These are phyloP conservation scores for Phytophthora nicotianae DNA, from an alignment of 352 stramenopile species.

Conservation along the genomic window DNA sequence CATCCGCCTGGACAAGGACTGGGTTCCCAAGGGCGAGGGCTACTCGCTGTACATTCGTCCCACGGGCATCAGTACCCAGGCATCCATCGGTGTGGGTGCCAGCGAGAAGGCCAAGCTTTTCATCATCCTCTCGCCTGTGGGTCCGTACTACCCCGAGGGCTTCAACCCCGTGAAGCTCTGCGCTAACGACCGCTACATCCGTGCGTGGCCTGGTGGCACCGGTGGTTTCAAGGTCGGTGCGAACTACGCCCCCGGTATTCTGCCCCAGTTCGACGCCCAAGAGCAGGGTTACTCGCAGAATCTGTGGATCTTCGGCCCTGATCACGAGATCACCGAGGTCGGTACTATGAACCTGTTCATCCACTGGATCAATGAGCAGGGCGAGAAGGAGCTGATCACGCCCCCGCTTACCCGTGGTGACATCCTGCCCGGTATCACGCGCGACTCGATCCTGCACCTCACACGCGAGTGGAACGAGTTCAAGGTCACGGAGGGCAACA, in stretches of 20 bases:
- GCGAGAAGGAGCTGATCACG: conserved; percentile 95
- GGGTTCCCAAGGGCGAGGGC: conserved; percentile 94
- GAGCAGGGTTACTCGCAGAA: conserved; percentile 90
- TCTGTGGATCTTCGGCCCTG: conserved; percentile 96
- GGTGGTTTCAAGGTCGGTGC: conserved; percentile 94
- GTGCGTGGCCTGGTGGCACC: conserved; percentile 96
- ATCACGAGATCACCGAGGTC: conserved; percentile 90
- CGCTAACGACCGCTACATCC: conserved; percentile 93
- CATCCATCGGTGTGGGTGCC: conserved; percentile 90
- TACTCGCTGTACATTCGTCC: conserved; percentile 97
- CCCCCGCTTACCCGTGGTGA: conserved; percentile 93
- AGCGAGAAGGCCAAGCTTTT: conserved; percentile 93
- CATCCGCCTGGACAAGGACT: conserved; percentile 88
- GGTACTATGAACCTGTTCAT: conserved; percentile 99
- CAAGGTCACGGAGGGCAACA: conserved; percentile 94
- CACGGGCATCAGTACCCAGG: conserved; percentile 93
- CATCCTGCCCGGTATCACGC: conserved; percentile 97
- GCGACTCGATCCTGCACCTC: conserved; percentile 95
- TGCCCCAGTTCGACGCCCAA: conserved; percentile 89
- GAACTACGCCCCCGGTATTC: conserved; percentile 93
- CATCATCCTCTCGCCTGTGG: conserved; percentile 96
- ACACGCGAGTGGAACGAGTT: conserved; percentile 91
- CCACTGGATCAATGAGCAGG: conserved; percentile 93
- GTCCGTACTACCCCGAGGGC: conserved; percentile 97
- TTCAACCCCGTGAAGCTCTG: conserved; percentile 92